These are phyloP conservation scores for Gilbertella persicaria DNA, from an alignment of 371 early-diverging fungal species.

Conservation along the genomic window DNA sequence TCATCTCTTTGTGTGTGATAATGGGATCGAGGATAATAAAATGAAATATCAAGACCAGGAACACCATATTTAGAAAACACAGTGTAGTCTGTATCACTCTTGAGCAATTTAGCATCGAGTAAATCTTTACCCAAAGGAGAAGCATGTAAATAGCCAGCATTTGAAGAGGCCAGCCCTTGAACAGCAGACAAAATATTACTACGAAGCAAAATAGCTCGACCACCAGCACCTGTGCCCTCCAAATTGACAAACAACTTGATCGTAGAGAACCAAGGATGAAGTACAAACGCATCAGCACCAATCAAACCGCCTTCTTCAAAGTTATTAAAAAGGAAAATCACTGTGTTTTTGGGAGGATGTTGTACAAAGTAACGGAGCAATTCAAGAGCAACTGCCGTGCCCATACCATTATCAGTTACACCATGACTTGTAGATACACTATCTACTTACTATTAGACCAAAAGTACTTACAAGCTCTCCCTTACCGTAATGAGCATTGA, in stretches of 20 bases:
- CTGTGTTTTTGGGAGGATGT: slow-evolving; percentile 56
- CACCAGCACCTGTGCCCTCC: slow-evolving; percentile 84
- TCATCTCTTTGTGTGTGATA: slow-evolving; percentile 74
- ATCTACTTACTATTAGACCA: slow-evolving; percentile 47
- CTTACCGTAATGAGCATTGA: slow-evolving; percentile 63
- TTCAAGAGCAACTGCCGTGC: slow-evolving; percentile 73
- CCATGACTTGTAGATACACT: slow-evolving; percentile 80
- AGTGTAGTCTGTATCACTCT: slow-evolving; percentile 74
- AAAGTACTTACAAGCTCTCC: background rate
- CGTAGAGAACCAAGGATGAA: slow-evolving; percentile 76
- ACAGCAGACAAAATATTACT: slow-evolving; percentile 58
- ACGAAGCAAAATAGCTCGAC: slow-evolving; percentile 71
- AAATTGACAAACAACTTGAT: slow-evolving; percentile 83
- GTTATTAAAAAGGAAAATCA: slow-evolving; percentile 86
- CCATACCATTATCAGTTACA: slow-evolving; percentile 85
- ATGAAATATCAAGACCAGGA: slow-evolving; percentile 80
- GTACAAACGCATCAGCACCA: slow-evolving; percentile 72
- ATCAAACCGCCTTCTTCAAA: slow-evolving; percentile 82
- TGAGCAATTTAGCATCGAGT: slow-evolving; percentile 61
- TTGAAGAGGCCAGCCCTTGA: slow-evolving; percentile 33
- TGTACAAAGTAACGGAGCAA: slow-evolving; percentile 62
- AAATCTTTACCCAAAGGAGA: slow-evolving; percentile 72
- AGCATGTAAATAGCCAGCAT: slow-evolving; percentile 29
- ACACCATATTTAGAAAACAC: slow-evolving; percentile 58
- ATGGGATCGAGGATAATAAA: slow-evolving; percentile 66